These are phyloP conservation scores for Candida dajiaensis DNA, from an alignment of 805 yeast genomes.

Conservation along the genomic window DNA sequence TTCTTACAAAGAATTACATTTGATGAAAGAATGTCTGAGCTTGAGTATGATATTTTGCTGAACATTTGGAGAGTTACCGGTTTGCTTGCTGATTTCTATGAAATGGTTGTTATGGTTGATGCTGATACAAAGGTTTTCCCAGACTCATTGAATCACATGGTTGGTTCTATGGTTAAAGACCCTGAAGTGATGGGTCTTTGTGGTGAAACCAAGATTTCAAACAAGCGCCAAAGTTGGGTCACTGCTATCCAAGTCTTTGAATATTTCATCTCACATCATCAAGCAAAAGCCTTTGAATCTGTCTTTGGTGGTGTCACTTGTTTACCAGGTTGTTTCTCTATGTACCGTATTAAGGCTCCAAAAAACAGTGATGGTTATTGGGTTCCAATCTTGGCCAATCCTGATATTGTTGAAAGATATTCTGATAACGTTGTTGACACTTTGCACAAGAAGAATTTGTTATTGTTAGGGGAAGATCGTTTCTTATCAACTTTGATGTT, in stretches of 20 bases:
- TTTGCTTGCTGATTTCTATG: constrained; percentile 76
- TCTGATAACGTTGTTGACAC: constrained; percentile 82
- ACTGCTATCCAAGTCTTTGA: constrained; percentile 92
- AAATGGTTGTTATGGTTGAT: constrained; percentile 84
- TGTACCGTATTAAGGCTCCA: constrained; percentile 88
- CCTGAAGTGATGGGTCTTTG: constrained; percentile 88
- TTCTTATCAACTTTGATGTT: constrained; percentile 81
- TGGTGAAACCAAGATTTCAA: constrained; percentile 90
- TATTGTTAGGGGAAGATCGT: constrained; percentile 87
- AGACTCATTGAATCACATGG: constrained; percentile 85
- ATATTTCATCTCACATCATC: constrained; percentile 90
- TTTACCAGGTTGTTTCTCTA: constrained; percentile 91
- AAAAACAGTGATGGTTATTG: constrained; percentile 74
- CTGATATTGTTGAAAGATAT: constrained; percentile 89
- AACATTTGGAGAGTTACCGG: constrained; percentile 83
- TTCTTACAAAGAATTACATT: constrained; percentile 82
- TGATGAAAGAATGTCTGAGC: constrained; percentile 90
- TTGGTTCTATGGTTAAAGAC: constrained; percentile 82
- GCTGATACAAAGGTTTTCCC: constrained; percentile 90
- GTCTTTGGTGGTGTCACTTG: constrained; percentile 93
- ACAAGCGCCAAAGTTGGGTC: constrained; percentile 80
- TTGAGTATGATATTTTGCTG: constrained; percentile 72
- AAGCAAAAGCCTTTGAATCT: constrained; percentile 91
- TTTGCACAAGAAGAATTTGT: constrained; percentile 78
- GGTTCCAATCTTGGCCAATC: constrained; percentile 92